Evolutionary conservation across 164 flowering plant genomes (phyloP).

Genomic region (Amborella trichopoda): DNA sequence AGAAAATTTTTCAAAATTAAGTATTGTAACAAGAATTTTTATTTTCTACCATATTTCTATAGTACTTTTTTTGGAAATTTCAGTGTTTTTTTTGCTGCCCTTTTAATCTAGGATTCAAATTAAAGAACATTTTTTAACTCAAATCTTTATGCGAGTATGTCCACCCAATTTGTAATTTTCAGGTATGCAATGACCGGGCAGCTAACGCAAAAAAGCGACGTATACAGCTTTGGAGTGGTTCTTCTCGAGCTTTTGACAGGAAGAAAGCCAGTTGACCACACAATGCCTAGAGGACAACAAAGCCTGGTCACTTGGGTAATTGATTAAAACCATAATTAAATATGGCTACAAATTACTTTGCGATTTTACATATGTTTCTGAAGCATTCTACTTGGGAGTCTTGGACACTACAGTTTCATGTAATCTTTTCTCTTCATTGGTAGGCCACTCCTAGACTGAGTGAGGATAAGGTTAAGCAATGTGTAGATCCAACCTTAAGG

Average conservation of each 20-base stretch:
- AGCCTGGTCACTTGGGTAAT: constrained; percentile 89
- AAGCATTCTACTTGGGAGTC: too few relatives aligned
- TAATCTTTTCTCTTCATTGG: constrained; percentile 1
- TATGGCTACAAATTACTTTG: too few relatives aligned
- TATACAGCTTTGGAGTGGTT: constrained; percentile 86
- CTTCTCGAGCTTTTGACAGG: constrained; percentile 85
- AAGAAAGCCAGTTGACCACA: constrained; percentile 86
- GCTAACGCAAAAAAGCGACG: constrained; percentile 78
- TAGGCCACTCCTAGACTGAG: constrained; percentile 86
- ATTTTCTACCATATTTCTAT: neutral
- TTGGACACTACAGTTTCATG: neutral
- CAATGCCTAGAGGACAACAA: constrained; percentile 85
- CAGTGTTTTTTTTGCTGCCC: neutral
- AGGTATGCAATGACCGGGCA: constrained; percentile 97
- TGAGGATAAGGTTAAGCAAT: constrained; percentile 86
- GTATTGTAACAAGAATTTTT: neutral
- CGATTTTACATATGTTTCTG: too few relatives aligned
- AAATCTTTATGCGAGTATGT: neutral
- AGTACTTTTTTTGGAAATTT: neutral
- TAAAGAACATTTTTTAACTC: neutral
- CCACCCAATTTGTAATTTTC: constrained; percentile 9
- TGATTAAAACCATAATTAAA: too few relatives aligned
- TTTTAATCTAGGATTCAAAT: neutral
- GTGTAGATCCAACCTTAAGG: constrained; percentile 66
- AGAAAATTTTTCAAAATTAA: neutral